phyloP scores from a whole-genome alignment of 768 basidiomycete species.

The Lentinula sp. region DNA sequence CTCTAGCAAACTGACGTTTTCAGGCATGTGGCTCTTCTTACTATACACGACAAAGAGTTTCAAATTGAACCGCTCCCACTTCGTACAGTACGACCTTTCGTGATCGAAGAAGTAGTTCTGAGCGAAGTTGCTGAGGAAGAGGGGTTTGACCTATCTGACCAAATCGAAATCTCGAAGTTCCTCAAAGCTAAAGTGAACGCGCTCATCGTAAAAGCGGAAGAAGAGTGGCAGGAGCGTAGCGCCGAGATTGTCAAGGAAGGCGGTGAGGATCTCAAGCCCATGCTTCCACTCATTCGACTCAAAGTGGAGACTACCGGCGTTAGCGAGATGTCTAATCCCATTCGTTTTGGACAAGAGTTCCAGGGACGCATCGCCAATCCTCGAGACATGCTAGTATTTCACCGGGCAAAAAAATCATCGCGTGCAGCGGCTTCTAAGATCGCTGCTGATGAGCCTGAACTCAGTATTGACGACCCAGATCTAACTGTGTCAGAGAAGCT shows the following conservation, averaged over 20 bases:
- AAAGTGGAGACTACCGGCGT: conserved; percentile 92
- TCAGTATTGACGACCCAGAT: conserved; percentile 74
- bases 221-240: conserved; percentile 74
- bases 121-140: conserved; percentile 75
- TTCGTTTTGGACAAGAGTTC: conserved; percentile 96
- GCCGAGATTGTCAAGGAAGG: conserved; percentile 52
- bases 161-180: conserved; percentile 77
- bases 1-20: not conserved
- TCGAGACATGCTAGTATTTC: conserved; percentile 86
- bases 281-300: conserved; percentile 85
- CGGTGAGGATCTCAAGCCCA: conserved; percentile 53
- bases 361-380: conserved; percentile 90
- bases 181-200: conserved; percentile 71
- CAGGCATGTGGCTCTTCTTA: conserved; percentile 88
- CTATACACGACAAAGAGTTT: conserved; percentile 86
- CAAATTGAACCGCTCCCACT: conserved; percentile 80
- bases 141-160: conserved; percentile 70
- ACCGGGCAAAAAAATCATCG: conserved; percentile 66
- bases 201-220: conserved; percentile 73
- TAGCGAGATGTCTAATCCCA: conserved; percentile 89
- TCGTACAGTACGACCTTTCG: conserved; percentile 91
- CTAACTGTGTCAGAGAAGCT: conserved; percentile 66
- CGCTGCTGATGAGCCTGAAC: conserved; percentile 67
- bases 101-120: conserved; percentile 76
- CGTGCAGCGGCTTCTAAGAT: conserved; percentile 43